Evolutionary conservation across 1,284 basidiomycete species (phyloP).

Genomic region (Irpex rosettiformis): DNA sequence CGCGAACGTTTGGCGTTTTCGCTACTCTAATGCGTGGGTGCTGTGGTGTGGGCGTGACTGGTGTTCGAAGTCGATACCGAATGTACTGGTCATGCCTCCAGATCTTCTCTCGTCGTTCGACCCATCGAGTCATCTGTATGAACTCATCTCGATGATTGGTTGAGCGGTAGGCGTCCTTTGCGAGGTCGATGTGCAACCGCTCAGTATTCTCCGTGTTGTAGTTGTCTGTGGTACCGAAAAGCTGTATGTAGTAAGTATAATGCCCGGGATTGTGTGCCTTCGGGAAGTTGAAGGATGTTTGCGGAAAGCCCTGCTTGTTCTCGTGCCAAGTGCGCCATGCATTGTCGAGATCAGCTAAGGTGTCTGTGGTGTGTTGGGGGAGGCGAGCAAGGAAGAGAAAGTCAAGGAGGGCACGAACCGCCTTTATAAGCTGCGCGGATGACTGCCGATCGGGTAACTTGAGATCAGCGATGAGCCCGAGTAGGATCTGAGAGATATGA

Average conservation of each 20-base stretch:
- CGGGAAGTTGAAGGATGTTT: slow-evolving; percentile 24
- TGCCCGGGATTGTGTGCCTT: slow-evolving; percentile 26
- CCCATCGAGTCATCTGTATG: slow-evolving; percentile 34
- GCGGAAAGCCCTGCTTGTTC: slow-evolving; percentile 24
- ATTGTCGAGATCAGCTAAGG: slow-evolving; percentile 20
- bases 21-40: slow-evolving; percentile 16
- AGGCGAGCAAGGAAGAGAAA: slow-evolving; percentile 26
- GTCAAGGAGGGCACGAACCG: slow-evolving; percentile 21
- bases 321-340: slow-evolving; percentile 26
- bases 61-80: neutral
- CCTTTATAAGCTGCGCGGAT: slow-evolving; percentile 6
- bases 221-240: slow-evolving; percentile 22
- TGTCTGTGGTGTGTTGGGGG: slow-evolving; percentile 20
- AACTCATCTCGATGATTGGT: slow-evolving; percentile 31
- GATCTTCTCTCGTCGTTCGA: slow-evolving; percentile 30
- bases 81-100: slow-evolving; percentile 22
- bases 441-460: slow-evolving; percentile 2
- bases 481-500: slow-evolving; percentile 22
- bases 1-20: slow-evolving; percentile 22
- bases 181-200: slow-evolving; percentile 20
- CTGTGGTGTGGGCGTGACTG: neutral
- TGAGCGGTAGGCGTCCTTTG: slow-evolving; percentile 25
- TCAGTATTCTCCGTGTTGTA: slow-evolving; percentile 25
- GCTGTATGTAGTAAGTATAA: slow-evolving; percentile 18
- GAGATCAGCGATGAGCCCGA: slow-evolving; percentile 17